Base-by-base conservation (phyloP, 176 grass and related monocot species). In the Oryza meyeriana region DNA sequence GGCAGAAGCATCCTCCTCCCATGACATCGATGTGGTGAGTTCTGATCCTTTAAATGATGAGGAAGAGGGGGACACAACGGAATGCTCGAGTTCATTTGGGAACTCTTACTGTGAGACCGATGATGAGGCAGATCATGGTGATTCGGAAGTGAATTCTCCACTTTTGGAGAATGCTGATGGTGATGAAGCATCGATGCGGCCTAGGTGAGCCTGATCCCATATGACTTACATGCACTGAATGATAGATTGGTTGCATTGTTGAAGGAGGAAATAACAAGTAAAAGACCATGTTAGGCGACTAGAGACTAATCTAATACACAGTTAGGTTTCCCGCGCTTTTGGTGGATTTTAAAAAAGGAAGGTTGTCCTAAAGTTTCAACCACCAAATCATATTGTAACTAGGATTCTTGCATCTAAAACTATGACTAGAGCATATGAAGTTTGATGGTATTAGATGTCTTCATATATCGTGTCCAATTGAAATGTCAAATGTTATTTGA, bases 31-130 rank as follows among this genome's bases (percentile, higher is more conserved):
- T 17, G 26, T 48, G 45, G 25, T 1, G 1, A 25, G 18, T 31
- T 13, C 73, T 30, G 66, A 68, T 38, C 35, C 44, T 1, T 12
- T 38, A 10, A 64, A 69, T 10, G 36, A 81, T 57, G 79, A 84
- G 38, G 55, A 59, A 72, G 88, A 90, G 24, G 82, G 65, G 32
- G 82, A 92, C 74, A 88, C 71, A 66, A 95, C 95, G 0, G 95
- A 95, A 31, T 93, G 75, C 85, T 95, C 96, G 14, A 95, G 96
- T 50, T 99, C 96, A 8, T 99, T 99, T 24, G 96, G 79, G 10
- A 83, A 83, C 70, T 91, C 93, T 1, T 86, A 64, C 52, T 94
- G 92, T 22, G 89, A 87, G 8, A 90, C 87, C 10, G 83, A 83
- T 41, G 80, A 79, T 31, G 91, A 94, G 62, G 74, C 33, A 7